Evolutionary conservation across 768 basidiomycete genomes (phyloP).

Genomic region (Tricholomella constricta): DNA sequence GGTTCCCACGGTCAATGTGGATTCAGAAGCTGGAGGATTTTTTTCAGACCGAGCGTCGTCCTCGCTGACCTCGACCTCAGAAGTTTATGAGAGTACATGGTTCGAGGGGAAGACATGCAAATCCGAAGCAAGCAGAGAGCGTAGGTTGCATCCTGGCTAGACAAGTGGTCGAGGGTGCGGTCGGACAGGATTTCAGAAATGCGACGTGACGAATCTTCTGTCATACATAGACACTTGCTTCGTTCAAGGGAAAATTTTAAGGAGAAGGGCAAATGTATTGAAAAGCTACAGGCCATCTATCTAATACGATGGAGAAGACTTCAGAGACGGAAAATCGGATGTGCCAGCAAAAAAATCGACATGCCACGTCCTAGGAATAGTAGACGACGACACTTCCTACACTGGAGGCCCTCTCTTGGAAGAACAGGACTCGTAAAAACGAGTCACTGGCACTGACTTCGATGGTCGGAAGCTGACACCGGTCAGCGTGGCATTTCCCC

Average conservation of each 20-base stretch:
- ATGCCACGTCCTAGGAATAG: conserved; percentile 54
- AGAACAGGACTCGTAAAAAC: conserved; percentile 48
- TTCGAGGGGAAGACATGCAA: too few relatives aligned
- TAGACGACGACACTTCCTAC: conserved; percentile 65
- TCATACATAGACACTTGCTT: too few relatives aligned
- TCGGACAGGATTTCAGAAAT: too few relatives aligned
- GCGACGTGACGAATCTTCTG: too few relatives aligned
- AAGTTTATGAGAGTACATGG: too few relatives aligned
- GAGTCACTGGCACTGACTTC: conserved; percentile 68
- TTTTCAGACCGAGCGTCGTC: too few relatives aligned
- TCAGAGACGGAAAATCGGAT: conserved; percentile 23
- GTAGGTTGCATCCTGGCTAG: too few relatives aligned
- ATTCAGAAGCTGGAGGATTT: background rate
- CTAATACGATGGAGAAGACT: background rate
- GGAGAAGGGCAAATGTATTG: background rate
- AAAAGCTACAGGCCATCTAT: background rate
- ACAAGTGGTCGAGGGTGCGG: too few relatives aligned
- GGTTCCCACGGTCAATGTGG: conserved; percentile 17
- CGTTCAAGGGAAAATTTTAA: too few relatives aligned
- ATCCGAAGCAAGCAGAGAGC: too few relatives aligned
- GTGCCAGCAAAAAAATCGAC: conserved; percentile 61
- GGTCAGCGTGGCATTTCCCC: conserved; percentile 68
- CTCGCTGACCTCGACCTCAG: too few relatives aligned
- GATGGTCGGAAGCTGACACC: conserved; percentile 54
- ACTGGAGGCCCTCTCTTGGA: conserved; percentile 54